These are phyloP conservation scores for Rhododendron griersonianum DNA, from an alignment of 148 eudicot species.

Conservation along the genomic window DNA sequence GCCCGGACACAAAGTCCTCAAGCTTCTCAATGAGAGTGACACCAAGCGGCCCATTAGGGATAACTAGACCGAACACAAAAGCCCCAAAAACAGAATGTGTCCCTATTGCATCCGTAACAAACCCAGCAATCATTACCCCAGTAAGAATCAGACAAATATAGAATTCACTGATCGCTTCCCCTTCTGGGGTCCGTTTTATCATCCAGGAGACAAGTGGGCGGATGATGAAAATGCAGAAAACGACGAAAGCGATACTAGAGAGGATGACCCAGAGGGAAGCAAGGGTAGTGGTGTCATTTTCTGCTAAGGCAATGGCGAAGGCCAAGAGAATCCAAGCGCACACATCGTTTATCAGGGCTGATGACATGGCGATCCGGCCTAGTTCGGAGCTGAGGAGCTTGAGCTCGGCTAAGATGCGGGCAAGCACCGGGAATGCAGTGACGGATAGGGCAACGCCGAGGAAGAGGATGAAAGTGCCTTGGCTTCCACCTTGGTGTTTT, in stretches of 20 bases:
- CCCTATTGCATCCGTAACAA: conserved; percentile 70
- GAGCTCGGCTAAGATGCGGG: conserved; percentile 71
- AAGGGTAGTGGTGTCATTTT: conserved; percentile 24
- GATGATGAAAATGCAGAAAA: conserved; percentile 36
- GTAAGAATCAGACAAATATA: conserved; percentile 54
- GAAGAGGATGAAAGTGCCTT: conserved; percentile 52
- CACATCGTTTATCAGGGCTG: conserved; percentile 64
- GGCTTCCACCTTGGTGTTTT: background rate
- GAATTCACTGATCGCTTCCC: conserved; percentile 58
- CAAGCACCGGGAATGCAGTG: conserved; percentile 72
- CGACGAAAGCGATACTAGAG: conserved; percentile 35
- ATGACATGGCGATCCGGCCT: conserved; percentile 68
- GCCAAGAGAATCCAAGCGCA: conserved; percentile 70
- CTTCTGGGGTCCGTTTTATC: conserved; percentile 56
- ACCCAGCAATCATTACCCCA: conserved; percentile 63
- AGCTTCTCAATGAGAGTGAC: conserved; percentile 61
- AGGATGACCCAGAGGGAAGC: conserved; percentile 56
- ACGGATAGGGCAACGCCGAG: conserved; percentile 61
- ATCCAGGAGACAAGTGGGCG: conserved; percentile 50
- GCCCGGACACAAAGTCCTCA: conserved; percentile 71
- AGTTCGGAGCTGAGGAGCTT: conserved; percentile 63
- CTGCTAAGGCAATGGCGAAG: conserved; percentile 61
- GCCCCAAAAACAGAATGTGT: conserved; percentile 82
- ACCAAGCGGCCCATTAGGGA: conserved; percentile 63
- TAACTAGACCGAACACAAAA: conserved; percentile 60